Percentiles rank a stretch among this genome's conserved stretches.
Conservation (phyloP, 306 rosid genomes). For the Sindora glabra region DNA sequence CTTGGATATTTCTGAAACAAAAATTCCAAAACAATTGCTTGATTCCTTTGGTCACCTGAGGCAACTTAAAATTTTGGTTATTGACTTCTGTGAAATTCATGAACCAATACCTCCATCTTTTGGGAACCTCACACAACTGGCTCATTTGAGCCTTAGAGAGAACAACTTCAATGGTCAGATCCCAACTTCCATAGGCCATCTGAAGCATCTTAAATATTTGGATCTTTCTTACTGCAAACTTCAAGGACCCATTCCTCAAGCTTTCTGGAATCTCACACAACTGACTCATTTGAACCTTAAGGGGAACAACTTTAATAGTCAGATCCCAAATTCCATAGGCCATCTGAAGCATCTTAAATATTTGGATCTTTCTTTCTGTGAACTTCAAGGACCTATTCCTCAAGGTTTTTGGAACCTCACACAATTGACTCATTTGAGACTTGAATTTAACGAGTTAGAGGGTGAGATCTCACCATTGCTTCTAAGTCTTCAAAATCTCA, state of each 20-base stretch:
- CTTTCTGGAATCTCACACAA: background rate
- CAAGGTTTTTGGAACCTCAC: too few species aligned
- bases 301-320: background rate
- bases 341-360: background rate
- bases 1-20: background rate
- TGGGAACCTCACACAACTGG: slow-evolving; percentile 14
- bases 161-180: slow-evolving; percentile 13
- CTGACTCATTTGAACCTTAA: background rate
- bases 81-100: rapidly evolving
- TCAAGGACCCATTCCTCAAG: background rate
- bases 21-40: slow-evolving; percentile 5
- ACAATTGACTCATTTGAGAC: too few species aligned
- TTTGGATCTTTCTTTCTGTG: background rate
- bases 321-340: background rate
- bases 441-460: too few species aligned
- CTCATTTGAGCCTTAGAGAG: background rate
- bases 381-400: too few species aligned
- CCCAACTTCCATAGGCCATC: background rate
- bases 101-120: background rate
- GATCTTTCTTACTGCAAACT: background rate
- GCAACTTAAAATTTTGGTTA: background rate
- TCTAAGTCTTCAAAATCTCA: too few species aligned
- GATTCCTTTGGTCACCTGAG: background rate
- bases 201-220: background rate
- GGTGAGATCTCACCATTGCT: too few species aligned